These are phyloP conservation scores for Clavispora asparagi DNA, from an alignment of 805 yeast species.

Conservation along the genomic window DNA sequence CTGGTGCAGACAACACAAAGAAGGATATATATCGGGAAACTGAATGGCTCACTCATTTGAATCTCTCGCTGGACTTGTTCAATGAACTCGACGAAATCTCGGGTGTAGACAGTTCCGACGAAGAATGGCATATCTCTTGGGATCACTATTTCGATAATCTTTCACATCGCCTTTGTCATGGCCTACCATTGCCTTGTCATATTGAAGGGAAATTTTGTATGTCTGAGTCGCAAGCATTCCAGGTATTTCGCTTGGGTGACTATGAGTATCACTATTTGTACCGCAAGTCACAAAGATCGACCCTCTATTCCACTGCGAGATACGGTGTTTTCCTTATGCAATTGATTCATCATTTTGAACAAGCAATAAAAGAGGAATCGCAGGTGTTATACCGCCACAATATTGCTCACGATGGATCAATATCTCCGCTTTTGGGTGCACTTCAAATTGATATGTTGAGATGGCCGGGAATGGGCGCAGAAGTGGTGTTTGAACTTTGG, in stretches of 20 bases:
- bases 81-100: neutral
- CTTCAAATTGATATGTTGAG: neutral
- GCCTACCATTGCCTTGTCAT: neutral
- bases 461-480: slow-evolving; percentile 3
- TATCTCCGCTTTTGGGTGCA: neutral
- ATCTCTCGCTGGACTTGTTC: neutral
- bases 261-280: slow-evolving; percentile 1
- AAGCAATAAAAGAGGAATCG: neutral
- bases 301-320: neutral
- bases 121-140: neutral
- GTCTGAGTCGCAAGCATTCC: neutral
- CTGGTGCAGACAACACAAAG: neutral
- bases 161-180: neutral
- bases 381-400: neutral
- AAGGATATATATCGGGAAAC: neutral
- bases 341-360: neutral
- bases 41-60: neutral
- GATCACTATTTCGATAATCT: slow-evolving; percentile 2
- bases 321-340: neutral
- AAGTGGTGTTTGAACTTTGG: slow-evolving; percentile 3
- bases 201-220: neutral
- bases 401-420: slow-evolving; percentile 1
- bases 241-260: slow-evolving; percentile 1
- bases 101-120: neutral
- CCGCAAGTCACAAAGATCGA: neutral